phyloP scores from a whole-genome alignment of 805 yeast genomes.

The Candida alai region DNA sequence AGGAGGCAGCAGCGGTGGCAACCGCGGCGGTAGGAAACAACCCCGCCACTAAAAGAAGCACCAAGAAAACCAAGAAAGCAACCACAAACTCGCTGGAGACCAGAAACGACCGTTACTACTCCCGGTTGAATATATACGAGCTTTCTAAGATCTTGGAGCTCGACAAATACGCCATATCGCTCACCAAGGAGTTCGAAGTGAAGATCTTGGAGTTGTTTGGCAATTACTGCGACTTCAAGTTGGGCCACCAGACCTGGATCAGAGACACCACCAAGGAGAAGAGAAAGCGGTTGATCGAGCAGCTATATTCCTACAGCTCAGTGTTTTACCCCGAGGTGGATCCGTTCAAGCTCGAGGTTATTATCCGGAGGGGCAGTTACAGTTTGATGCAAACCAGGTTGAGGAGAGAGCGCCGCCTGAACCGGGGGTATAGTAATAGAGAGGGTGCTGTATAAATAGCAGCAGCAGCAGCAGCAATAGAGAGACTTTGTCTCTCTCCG shows the following conservation, averaged over 20 bases:
- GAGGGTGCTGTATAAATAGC: too few relatives aligned
- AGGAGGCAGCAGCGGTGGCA: conserved; percentile 3
- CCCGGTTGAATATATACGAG: conserved; percentile 55
- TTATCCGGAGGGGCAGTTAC: conserved; percentile 78
- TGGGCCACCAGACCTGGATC: conserved; percentile 82
- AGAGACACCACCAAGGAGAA: conserved; percentile 62
- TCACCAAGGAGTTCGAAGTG: conserved; percentile 54
- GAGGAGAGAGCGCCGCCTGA: conserved; percentile 48
- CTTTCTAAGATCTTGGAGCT: conserved; percentile 50
- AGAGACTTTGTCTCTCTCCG: too few relatives aligned
- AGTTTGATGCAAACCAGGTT: conserved; percentile 74
- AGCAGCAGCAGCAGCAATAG: too few relatives aligned
- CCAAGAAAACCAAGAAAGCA: neutral
- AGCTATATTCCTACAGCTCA: conserved; percentile 46
- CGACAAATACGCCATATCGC: conserved; percentile 40
- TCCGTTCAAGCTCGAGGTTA: conserved; percentile 57
- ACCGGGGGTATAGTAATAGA: conserved; percentile 26
- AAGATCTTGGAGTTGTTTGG: conserved; percentile 50
- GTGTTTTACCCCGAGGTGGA: conserved; percentile 48
- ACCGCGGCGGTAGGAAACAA: too few relatives aligned
- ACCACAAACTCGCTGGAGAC: conserved; percentile 4
- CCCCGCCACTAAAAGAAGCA: neutral
- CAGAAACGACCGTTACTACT: conserved; percentile 20
- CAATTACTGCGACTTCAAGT: conserved; percentile 59
- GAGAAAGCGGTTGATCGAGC: conserved; percentile 46